Percentiles rank a stretch among this genome's conserved stretches.
phyloP scores from a whole-genome alignment of 257 asterid genomes.

The Agastache rugosa region DNA sequence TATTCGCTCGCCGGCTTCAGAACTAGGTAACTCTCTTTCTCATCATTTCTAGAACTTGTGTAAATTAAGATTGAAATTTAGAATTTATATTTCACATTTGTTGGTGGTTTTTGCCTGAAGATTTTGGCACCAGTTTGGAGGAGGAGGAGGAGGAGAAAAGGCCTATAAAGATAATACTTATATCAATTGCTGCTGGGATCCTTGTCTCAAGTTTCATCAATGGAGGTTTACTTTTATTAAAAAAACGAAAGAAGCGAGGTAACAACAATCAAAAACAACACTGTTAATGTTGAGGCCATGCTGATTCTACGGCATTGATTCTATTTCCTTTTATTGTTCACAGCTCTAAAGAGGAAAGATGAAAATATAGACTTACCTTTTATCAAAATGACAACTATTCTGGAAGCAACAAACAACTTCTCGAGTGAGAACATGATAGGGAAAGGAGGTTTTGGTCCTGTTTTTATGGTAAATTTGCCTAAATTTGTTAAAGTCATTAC shows the following conservation, averaged over 20 bases:
- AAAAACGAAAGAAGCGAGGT: conserved; percentile 31
- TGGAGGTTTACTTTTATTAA: background rate
- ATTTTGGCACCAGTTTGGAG: background rate
- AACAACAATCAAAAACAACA: background rate
- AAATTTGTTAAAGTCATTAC: background rate
- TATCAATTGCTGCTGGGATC: conserved; percentile 25
- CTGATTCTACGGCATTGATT: background rate
- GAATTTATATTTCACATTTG: too few species aligned
- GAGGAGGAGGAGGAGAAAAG: background rate
- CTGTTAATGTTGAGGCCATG: background rate
- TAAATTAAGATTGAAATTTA: too few species aligned
- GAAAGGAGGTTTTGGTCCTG: conserved; percentile 30
- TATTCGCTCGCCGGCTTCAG: background rate
- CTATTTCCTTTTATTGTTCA: background rate
- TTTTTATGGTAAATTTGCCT: conserved; percentile 11
- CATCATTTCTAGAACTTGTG: background rate
- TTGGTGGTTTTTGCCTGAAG: conserved; percentile 1
- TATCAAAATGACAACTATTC: conserved; percentile 35
- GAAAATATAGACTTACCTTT: conserved; percentile 46
- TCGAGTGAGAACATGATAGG: conserved; percentile 36
- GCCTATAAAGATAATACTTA: conserved; percentile 10
- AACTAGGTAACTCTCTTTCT: background rate
- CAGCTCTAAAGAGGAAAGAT: conserved; percentile 4
- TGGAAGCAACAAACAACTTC: conserved; percentile 47
- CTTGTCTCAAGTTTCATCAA: conserved; percentile 23